phyloP scores from a whole-genome alignment of 106 monocot genomes.

The Triglochin maritima region DNA sequence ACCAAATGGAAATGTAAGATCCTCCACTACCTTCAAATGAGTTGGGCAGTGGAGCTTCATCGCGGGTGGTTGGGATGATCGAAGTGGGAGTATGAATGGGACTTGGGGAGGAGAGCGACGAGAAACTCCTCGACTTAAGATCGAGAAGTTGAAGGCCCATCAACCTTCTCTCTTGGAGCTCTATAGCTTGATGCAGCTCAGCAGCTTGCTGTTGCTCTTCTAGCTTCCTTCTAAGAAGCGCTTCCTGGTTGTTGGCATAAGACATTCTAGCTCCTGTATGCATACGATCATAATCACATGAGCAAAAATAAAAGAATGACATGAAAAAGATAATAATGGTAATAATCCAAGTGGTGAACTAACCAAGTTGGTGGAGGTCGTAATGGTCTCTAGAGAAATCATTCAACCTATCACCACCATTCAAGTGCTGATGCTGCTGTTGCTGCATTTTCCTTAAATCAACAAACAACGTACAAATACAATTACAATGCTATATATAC shows the following conservation, averaged over 20 bases:
- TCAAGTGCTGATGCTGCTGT: slow-evolving; percentile 33
- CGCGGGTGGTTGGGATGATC: not conserved
- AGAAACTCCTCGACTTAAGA: slow-evolving; percentile 22
- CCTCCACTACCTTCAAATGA: slow-evolving; percentile 14
- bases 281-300: not conserved
- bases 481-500: too few species aligned
- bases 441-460: slow-evolving; percentile 36
- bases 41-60: not conserved
- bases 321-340: not conserved
- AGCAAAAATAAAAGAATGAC: not conserved
- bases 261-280: slow-evolving; percentile 49
- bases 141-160: slow-evolving; percentile 68
- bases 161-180: slow-evolving; percentile 47
- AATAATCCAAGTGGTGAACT: not conserved
- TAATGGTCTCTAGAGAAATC: slow-evolving; percentile 59
- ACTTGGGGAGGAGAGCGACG: slow-evolving; percentile 11
- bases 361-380: slow-evolving; percentile 84
- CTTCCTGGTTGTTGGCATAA: slow-evolving; percentile 42
- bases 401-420: slow-evolving; percentile 26
- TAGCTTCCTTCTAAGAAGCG: slow-evolving; percentile 52
- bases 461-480: not conserved
- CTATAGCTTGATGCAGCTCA: slow-evolving; percentile 9
- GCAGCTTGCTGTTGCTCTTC: slow-evolving; percentile 34
- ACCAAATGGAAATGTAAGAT: too few species aligned
- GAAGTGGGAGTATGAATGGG: slow-evolving; percentile 1